phyloP scores from a whole-genome alignment of 1,284 basidiomycete species.

The Xanthoconium separans region DNA sequence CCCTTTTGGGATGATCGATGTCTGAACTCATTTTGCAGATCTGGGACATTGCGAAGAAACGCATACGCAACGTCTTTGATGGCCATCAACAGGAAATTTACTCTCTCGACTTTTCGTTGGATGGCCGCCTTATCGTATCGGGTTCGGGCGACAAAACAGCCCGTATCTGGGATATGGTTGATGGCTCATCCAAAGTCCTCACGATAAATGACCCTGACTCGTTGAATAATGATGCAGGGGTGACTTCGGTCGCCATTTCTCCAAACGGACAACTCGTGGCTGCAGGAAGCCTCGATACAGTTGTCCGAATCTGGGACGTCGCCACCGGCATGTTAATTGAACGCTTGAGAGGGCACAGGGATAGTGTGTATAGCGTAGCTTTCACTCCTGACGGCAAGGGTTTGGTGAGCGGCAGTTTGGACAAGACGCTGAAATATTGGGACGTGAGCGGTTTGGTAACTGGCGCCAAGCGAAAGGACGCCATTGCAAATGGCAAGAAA shows the following conservation, averaged over 20 bases:
- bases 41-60: constrained; percentile 82
- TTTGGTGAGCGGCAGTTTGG: constrained; percentile 81
- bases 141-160: constrained; percentile 90
- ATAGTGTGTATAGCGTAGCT: constrained; percentile 83
- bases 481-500: constrained; percentile 35
- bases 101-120: constrained; percentile 82
- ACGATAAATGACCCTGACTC: constrained; percentile 59
- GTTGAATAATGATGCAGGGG: constrained; percentile 67
- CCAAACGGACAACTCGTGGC: constrained; percentile 82
- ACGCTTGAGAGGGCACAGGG: constrained; percentile 76
- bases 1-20: constrained; percentile 5
- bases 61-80: constrained; percentile 72
- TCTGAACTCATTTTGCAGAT: constrained; percentile 47
- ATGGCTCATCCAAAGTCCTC: constrained; percentile 56
- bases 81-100: constrained; percentile 93
- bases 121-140: constrained; percentile 83
- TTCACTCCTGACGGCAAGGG: constrained; percentile 84
- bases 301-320: constrained; percentile 88
- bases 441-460: constrained; percentile 59
- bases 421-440: constrained; percentile 89
- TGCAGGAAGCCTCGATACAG: constrained; percentile 83
- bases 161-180: constrained; percentile 84
- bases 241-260: constrained; percentile 80
- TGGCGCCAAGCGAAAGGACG: constrained; percentile 41
- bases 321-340: constrained; percentile 71